Conservation (phyloP, 208 protist genomes). For the Leptomonas pyrrhocoris region DNA sequence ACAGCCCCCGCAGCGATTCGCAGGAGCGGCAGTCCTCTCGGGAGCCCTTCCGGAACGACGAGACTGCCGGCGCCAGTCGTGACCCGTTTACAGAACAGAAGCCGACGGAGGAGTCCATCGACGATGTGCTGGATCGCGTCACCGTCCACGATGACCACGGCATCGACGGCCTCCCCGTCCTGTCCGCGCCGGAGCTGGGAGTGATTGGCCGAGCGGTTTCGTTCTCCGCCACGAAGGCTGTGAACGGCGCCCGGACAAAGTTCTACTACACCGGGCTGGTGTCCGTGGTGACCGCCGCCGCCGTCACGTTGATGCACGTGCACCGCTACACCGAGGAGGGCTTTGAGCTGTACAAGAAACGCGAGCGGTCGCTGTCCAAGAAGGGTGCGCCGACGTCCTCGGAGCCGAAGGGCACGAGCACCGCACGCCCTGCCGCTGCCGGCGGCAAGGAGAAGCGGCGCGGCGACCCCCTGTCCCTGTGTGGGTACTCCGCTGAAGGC, state of each 20-base stretch:
- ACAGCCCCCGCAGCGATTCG: not conserved
- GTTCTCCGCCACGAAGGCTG: constrained; percentile 44
- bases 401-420: not conserved
- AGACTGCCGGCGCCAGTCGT: not conserved
- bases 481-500: not conserved
- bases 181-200: constrained; percentile 56
- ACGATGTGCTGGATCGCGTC: not conserved
- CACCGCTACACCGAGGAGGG: constrained; percentile 63
- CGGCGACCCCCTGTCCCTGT: not conserved
- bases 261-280: constrained; percentile 76
- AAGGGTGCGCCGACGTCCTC: not conserved
- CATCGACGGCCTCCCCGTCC: constrained; percentile 49
- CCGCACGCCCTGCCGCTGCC: not conserved
- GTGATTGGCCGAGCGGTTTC: constrained; percentile 70
- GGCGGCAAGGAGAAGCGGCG: not conserved
- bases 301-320: constrained; percentile 68
- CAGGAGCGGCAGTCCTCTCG: not conserved
- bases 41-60: not conserved
- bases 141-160: constrained; percentile 35
- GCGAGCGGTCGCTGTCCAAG: constrained; percentile 4
- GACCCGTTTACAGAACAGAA: not conserved
- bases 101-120: constrained; percentile 18
- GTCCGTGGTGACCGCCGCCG: constrained; percentile 59
- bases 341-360: constrained; percentile 31
- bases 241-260: constrained; percentile 34